Evolutionary conservation across 192 early-diverging fungal genomes (phyloP), one percentile per base, ranked within the genome.

Genomic region (Linnemannia exigua): DNA sequence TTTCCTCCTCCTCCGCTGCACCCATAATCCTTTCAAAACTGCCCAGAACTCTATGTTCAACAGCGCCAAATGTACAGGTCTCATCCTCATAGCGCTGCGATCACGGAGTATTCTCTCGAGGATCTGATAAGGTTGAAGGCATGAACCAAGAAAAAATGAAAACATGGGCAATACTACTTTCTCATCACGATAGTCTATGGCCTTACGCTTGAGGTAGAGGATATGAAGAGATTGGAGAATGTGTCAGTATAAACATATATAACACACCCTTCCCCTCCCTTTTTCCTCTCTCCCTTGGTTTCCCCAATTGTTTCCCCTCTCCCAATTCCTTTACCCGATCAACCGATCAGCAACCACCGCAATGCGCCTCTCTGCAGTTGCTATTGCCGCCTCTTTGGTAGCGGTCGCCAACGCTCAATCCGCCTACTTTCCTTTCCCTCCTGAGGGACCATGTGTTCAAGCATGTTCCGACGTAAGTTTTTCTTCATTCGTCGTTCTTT

Each of bases 391-490:
- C 80, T 66, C 80, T 41, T n/a, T 82, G 68, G 52, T 61, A 25
- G 80, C 70, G 35, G 54, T 67, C 31, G 75, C 70, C 74, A 72
- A 41, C 35, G 80, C 80, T 50, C 74, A 77, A 54, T 82, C 80
- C 15, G 75, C 31, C 46, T 82, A 82, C 58, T 82, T 82, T 31
- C 75, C 75, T 25, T 82, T 82, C 61, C 22, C 69, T 4, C 80
- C 75, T 35, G 80, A 82, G 47, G 80, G 80, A 33, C 33, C 80
- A 25, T 82, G 80, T 52, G 58, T 82, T 20, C 51, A 69, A 38
- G 46, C 7, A 51, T 82, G 80, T 61, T 72, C 68, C 70, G 48
- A 76, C 25, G 80, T 82, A 82, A 67, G 80, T 54, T 25, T 38
- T 72, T 38, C 19, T 31, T 66, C 35, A 1, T 2, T 50, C 12